Evolutionary conservation across 2,329 filamentous ascomycete genomes (phyloP).

Genomic region (Aspergillus glaucus): DNA sequence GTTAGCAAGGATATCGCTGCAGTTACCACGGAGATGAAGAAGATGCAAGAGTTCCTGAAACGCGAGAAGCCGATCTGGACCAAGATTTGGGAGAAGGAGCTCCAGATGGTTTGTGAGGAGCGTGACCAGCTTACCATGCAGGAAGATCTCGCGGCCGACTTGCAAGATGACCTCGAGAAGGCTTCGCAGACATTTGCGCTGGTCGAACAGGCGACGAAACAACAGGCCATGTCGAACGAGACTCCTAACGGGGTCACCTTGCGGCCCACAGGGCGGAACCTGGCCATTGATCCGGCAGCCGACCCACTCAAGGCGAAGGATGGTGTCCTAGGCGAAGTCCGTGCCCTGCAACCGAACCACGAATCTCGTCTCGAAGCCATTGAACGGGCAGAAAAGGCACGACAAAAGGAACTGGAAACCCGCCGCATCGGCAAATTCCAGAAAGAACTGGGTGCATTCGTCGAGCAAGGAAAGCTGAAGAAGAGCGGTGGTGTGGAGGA

Average conservation of each 20-base stretch:
- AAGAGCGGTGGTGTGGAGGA: conserved; percentile 95
- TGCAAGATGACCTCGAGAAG: conserved; percentile 93
- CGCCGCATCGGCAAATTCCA: conserved; percentile 70
- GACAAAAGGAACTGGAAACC: conserved; percentile 79
- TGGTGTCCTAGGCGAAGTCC: conserved; percentile 83
- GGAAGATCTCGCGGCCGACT: conserved; percentile 86
- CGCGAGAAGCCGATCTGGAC: conserved; percentile 95
- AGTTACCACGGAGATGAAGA: conserved; percentile 80
- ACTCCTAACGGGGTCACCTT: conserved; percentile 32
- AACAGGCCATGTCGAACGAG: conserved; percentile 71
- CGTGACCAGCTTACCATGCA: conserved; percentile 91
- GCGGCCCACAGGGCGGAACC: conserved; percentile 47
- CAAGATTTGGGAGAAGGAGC: conserved; percentile 98
- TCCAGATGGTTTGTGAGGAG: conserved; percentile 93
- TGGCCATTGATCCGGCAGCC: conserved; percentile 45
- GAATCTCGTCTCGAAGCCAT: conserved; percentile 90
- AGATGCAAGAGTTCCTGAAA: conserved; percentile 86
- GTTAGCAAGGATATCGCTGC: conserved; percentile 82
- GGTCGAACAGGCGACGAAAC: conserved; percentile 96
- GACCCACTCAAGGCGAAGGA: conserved; percentile 84
- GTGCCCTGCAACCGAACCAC: conserved; percentile 89
- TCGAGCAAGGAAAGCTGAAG: conserved; percentile 85
- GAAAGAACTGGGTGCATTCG: conserved; percentile 77
- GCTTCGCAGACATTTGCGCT: conserved; percentile 87
- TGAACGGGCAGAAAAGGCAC: conserved; percentile 86